Evolutionary conservation across 208 protist genomes (phyloP).

Genomic region (Trypanosomatidae sp.): DNA sequence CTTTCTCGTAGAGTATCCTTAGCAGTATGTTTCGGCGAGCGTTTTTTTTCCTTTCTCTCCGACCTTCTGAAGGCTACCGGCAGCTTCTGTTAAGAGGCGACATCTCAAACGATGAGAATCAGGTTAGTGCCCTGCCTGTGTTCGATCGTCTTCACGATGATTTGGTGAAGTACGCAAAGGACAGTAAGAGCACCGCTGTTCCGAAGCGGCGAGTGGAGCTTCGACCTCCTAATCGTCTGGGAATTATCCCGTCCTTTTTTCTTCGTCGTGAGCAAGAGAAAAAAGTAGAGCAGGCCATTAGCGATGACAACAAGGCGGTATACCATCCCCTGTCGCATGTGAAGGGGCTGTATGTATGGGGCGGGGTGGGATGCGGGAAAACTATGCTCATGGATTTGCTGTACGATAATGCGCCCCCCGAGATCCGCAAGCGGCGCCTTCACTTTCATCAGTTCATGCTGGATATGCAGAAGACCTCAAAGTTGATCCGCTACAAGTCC

Average conservation of each 20-base stretch:
- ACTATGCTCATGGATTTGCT: constrained; percentile 97
- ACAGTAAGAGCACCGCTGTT: constrained; percentile 28
- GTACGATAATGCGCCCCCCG: constrained; percentile 75
- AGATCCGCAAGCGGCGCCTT: constrained; percentile 88
- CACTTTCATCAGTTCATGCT: constrained; percentile 98
- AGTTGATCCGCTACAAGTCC: constrained; percentile 68
- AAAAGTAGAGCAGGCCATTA: constrained; percentile 58
- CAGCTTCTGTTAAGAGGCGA: constrained; percentile 41
- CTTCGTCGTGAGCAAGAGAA: constrained; percentile 71
- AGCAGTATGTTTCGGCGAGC: constrained; percentile 4
- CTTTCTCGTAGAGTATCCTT: neutral
- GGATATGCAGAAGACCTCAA: constrained; percentile 89
- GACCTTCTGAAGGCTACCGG: constrained; percentile 64
- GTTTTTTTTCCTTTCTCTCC: constrained; percentile 1
- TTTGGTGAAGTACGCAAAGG: constrained; percentile 52
- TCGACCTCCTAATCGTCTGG: constrained; percentile 78
- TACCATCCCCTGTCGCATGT: constrained; percentile 83
- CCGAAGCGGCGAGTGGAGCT: constrained; percentile 69
- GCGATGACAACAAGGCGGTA: constrained; percentile 26
- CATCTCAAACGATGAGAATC: constrained; percentile 61
- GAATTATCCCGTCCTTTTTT: constrained; percentile 80
- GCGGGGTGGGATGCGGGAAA: constrained; percentile 96
- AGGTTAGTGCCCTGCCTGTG: constrained; percentile 60
- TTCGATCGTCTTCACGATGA: constrained; percentile 86
- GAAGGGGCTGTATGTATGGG: constrained; percentile 94